Base-by-base conservation (phyloP, 352 stramenopile genomes). In the Thalassiosira allenii region DNA sequence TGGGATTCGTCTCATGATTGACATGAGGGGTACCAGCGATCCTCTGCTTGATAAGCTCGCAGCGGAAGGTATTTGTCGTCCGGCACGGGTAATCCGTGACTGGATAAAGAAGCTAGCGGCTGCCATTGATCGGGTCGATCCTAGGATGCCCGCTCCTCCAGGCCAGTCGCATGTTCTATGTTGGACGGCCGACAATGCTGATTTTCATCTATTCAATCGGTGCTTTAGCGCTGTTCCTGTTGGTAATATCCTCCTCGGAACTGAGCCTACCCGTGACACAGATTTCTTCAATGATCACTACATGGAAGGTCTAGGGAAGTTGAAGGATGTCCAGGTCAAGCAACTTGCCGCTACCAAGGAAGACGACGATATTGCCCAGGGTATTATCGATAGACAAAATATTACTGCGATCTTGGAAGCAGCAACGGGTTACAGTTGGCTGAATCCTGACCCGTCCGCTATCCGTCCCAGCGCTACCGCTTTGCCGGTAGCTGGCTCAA, bases 1-100 rank as follows among this genome's bases (percentile, higher is more conserved):
- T 67, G 57, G 32, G 14, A 67, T 67, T 53, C 14, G 30, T 3
- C 25, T 67, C 23, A 67, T 67, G 57, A 67, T 67, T 67, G 32
- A 67, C 53, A 67, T 52, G 33, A 3, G 57, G 32, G 57, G 57
- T 52, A 52, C 57, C 8, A 67, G 57, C 29, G 33, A 67, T 11
- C 5, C 6, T 6, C 6, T 67, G 33, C 32, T 67, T 11, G 57
- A 67, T 22, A 11, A 25, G 32, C 41, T 67, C n/a, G 29, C 32
- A 3, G 25, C 23, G 32, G 34, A 67, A 67, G 32, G 57, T 6
- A n/a, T 67, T 23, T 54, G 57, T 23, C 32, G 57, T 23, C 57
- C 29, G 25, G 30, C 57, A 29, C 4, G 33, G n/a, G 59, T 69
- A 20, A 5, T 69, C 56, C 40, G 40, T 37, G 11, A 30, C 25